Evolutionary conservation across 805 yeast species (phyloP).

Genomic region (Lipomyces lipofer): DNA sequence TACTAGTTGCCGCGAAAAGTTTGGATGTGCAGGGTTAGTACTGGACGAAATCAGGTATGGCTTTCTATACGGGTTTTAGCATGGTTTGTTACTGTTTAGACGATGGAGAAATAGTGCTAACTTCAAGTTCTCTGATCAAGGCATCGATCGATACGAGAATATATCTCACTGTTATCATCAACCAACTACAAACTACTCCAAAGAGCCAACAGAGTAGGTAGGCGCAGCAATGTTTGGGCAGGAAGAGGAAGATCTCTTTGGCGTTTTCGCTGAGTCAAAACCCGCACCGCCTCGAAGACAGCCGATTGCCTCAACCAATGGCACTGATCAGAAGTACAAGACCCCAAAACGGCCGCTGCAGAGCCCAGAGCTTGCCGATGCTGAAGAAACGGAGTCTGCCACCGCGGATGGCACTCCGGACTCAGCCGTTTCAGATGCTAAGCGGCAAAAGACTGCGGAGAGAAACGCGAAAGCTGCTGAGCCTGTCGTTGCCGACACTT

Average conservation of each 20-base stretch:
- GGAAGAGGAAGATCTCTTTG: slow-evolving; percentile 38
- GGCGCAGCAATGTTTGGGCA: neutral
- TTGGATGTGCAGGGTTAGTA: no score
- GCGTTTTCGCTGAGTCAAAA: slow-evolving; percentile 38
- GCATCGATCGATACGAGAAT: no score
- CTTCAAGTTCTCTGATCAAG: no score
- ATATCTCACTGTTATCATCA: no score
- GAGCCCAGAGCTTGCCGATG: neutral
- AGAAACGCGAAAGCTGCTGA: slow-evolving; percentile 9
- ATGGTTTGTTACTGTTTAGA: no score
- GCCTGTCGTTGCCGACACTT: slow-evolving; percentile 81
- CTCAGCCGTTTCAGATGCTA: neutral
- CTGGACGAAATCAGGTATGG: no score
- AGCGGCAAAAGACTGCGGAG: neutral
- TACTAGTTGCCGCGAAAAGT: no score
- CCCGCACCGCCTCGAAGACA: slow-evolving; percentile 11
- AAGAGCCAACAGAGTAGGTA: no score
- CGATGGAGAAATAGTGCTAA: no score
- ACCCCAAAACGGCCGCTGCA: neutral
- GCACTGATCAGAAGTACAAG: neutral
- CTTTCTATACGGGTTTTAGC: no score
- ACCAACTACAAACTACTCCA: neutral
- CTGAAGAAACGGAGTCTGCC: slow-evolving; percentile 10
- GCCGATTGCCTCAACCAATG: neutral
- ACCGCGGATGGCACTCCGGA: neutral